These are phyloP conservation scores for Saturnispora hagleri DNA, from an alignment of 805 yeast genomes.

Conservation along the genomic window DNA sequence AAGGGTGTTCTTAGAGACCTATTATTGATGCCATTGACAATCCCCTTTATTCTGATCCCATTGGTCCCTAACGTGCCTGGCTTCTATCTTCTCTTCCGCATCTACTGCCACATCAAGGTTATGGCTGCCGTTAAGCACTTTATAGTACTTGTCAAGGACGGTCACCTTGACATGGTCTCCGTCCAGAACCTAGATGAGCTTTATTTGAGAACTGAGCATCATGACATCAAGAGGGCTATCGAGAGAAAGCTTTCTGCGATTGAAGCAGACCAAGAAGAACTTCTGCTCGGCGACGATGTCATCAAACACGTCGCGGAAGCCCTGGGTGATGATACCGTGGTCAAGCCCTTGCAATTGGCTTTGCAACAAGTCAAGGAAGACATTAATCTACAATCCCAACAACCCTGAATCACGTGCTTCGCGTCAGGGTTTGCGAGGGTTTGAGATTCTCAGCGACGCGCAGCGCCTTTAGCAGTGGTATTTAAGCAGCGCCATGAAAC, in stretches of 20 bases:
- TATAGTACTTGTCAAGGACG: constrained; percentile 37
- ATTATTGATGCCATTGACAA: constrained; percentile 60
- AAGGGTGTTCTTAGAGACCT: constrained; percentile 46
- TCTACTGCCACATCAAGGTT: constrained; percentile 80
- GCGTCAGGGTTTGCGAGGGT: neutral
- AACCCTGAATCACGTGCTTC: constrained; percentile 2
- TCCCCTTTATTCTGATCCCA: constrained; percentile 77
- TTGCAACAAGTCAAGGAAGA: constrained; percentile 40
- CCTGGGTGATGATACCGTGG: constrained; percentile 29
- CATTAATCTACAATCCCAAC: neutral
- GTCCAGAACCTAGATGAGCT: constrained; percentile 27
- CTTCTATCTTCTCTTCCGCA: constrained; percentile 69
- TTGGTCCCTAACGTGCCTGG: constrained; percentile 91
- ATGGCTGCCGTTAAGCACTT: constrained; percentile 65
- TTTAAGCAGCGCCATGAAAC: neutral
- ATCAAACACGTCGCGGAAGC: constrained; percentile 37
- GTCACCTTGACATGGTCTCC: constrained; percentile 29
- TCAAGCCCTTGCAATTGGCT: constrained; percentile 30
- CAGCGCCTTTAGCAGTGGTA: neutral
- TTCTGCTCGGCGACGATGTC: constrained; percentile 35
- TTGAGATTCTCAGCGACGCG: neutral
- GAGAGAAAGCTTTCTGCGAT: constrained; percentile 8
- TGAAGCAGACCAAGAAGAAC: constrained; percentile 25
- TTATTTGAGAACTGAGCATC: constrained; percentile 18
- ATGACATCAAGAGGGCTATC: constrained; percentile 14